These are phyloP conservation scores for Chlorencoelia australis DNA, from an alignment of 2,329 filamentous ascomycete species.

Conservation along the genomic window DNA sequence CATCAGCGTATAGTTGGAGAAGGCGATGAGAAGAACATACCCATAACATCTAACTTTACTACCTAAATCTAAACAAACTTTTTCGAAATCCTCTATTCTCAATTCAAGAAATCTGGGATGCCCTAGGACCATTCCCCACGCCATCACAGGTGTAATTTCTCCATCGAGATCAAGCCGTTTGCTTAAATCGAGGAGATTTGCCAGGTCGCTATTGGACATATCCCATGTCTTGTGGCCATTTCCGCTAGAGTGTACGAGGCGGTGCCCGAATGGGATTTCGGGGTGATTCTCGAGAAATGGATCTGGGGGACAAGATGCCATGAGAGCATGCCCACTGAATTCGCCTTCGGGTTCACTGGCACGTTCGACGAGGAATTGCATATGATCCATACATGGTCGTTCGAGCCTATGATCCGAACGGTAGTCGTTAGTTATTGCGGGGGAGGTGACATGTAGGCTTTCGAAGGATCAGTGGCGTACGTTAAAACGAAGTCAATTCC, in stretches of 20 bases:
- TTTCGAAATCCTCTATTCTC: constrained; percentile 56
- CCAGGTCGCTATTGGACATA: constrained; percentile 63
- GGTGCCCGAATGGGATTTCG: constrained; percentile 43
- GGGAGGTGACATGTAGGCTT: constrained; percentile 57
- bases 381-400: constrained; percentile 85
- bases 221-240: constrained; percentile 63
- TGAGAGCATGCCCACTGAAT: constrained; percentile 80
- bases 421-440: constrained; percentile 40
- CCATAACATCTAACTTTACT: constrained; percentile 88
- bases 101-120: constrained; percentile 62
- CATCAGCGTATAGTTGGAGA: constrained; percentile 13
- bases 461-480: constrained; percentile 55
- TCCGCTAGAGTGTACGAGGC: constrained; percentile 12
- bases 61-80: constrained; percentile 62
- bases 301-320: constrained; percentile 76
- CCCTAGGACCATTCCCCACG: constrained; percentile 71
- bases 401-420: constrained; percentile 56
- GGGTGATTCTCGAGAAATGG: constrained; percentile 33
- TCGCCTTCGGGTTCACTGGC: constrained; percentile 50
- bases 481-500: constrained; percentile 87
- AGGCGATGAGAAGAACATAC: constrained; percentile 40
- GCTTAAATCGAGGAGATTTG: constrained; percentile 77
- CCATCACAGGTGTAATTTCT: constrained; percentile 92
- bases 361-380: constrained; percentile 65
- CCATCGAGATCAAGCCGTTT: constrained; percentile 73